Base-by-base conservation (phyloP, 140 eudicot species). In the Erigeron philadelphicus region DNA sequence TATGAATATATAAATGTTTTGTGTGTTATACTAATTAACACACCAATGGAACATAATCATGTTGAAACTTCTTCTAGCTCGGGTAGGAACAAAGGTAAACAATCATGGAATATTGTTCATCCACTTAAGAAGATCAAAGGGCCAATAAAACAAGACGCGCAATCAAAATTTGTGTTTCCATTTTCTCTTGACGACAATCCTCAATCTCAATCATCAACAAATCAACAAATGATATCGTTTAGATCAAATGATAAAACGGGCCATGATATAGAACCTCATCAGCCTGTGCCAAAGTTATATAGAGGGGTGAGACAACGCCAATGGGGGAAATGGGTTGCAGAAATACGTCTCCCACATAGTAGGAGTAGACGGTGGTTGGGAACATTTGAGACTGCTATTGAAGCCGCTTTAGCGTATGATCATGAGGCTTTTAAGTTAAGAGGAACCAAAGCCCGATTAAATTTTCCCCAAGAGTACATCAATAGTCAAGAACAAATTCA, bases 321-420 rank as follows among this genome's bases (percentile, higher is more conserved):
- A 17, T 72, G 86, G 84, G 86, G 89, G 3, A 84, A 81, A 70
- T 84, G 89, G 89, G 89, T 84, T 31, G 86, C 84, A 1, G 89
- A 84, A 73, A 84, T 84, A 41, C 80, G 89, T 13, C 79, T 84
- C 70, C 86, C 86, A 7, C 80, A 64, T 11, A 81, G 82, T 8
- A 75, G 86, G 67, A 72, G 46, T 12, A 70, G 89, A 40, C 86
- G 79, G 11, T 84, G 89, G 89, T 56, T 84, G 41, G 89, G 89
- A 23, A 84, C 86, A 3, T 84, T 81, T 11, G 80, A 69, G 21
- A 78, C 70, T 1, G 80, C 81, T 2, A 62, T 61, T 47, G 86
- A 76, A 60, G 89, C 86, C 9, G 86, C 89, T 41, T 42, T 84
- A 68, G 89, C 89, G 11, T 84, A 78, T 53, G 86, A 84, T 65